These are phyloP conservation scores for Echria macrotheca DNA, from an alignment of 495 filamentous ascomycete genomes.

Conservation along the genomic window DNA sequence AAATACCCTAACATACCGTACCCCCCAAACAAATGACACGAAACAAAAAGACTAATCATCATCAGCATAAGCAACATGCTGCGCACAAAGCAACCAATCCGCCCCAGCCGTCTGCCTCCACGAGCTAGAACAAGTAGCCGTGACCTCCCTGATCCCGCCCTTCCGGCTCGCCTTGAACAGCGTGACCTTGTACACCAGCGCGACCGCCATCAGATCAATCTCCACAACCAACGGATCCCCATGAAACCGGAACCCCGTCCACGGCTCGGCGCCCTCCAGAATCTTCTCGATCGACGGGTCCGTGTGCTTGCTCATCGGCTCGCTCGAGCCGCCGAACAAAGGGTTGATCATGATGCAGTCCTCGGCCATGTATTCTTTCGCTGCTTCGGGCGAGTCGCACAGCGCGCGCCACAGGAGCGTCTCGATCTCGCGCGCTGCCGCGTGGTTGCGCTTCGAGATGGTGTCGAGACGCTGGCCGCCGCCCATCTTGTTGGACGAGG, in stretches of 20 bases:
- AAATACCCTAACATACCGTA: no score
- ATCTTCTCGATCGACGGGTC: slow-evolving; percentile 19
- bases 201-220: slow-evolving; percentile 32
- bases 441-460: slow-evolving; percentile 36
- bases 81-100: slow-evolving; percentile 30
- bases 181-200: slow-evolving; percentile 27
- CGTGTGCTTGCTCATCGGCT: slow-evolving; percentile 22
- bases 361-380: slow-evolving; percentile 30
- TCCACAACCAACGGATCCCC: slow-evolving; percentile 29
- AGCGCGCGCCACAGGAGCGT: slow-evolving; percentile 32
- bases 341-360: slow-evolving; percentile 38
- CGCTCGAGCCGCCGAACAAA: slow-evolving; percentile 15
- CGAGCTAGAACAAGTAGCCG: slow-evolving; percentile 17
- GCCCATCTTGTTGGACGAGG: slow-evolving; percentile 17
- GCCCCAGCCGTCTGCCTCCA: slow-evolving; percentile 35
- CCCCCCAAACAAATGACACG: no score
- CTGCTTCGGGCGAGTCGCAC: slow-evolving; percentile 27
- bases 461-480: slow-evolving; percentile 28
- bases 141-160: slow-evolving; percentile 21
- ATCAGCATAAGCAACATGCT: no score
- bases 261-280: slow-evolving; percentile 19
- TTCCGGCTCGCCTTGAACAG: slow-evolving; percentile 19
- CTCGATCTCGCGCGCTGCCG: slow-evolving; percentile 29
- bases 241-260: slow-evolving; percentile 23
- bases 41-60: no score